Evolutionary conservation across 1,284 basidiomycete species (phyloP), one percentile per base, ranked within the genome.

Genomic region (Naganishia liquefaciens): DNA sequence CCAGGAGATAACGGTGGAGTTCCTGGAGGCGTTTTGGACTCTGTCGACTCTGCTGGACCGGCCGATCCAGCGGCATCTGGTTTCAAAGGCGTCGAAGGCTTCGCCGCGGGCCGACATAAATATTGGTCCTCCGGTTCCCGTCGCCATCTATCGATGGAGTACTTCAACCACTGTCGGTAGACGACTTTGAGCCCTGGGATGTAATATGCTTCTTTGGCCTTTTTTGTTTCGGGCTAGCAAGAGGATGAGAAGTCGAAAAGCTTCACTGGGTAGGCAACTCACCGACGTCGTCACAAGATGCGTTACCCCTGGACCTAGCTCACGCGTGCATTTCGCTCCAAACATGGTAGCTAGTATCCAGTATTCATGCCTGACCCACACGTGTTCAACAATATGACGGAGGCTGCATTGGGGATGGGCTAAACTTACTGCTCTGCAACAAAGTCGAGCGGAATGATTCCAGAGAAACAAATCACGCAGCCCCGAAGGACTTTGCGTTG

Each of bases 271-370:
- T 27, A 65, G 61, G 27, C 13, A 54, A 74, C 80, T 65, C 62
- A 89, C 87, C 81, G 91, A 90, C 3, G 89, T 89, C 17, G 93
- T 89, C 28, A 99, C 90, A 40, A 98, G 87, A 73, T 99, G 95
- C 0, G 95, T 98, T 21, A 90, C 84, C 0, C 83, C 78, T n/a
- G 79, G 76, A 2, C 82, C 83, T 27, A 97, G 76, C 62, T 89
- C 86, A 19, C 84, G 85, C 43, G 86, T 83, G 76, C 91, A 93
- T 44, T 80, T 81, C 0, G 95, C 95, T 19, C 95, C 95, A 73
- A 96, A 99, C 76, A 89, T 87, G 54, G 85, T 82, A 5, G 95
- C 92, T 71, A 88, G 83, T 66, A 85, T 84, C 94, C 94, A 98
- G 57, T 93, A 86, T 70, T 95, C 91, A 17, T 90, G 89, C 10